Percentiles rank a stretch among this genome's conserved stretches.
Evolutionary conservation across 169 alveolate species (phyloP).

Genomic region (Cytauxzoon felis): DNA sequence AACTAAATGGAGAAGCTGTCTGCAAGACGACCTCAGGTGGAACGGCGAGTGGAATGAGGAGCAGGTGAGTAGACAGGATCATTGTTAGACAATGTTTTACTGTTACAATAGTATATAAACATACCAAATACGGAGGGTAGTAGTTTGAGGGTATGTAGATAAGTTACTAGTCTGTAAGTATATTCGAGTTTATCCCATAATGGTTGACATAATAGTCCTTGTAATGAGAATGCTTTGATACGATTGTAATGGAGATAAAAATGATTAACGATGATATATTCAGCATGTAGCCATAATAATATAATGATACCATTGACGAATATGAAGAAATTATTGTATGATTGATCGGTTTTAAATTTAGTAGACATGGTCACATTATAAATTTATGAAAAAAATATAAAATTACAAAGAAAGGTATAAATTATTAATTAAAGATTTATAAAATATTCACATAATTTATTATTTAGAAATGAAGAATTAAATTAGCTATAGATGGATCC

Average conservation of each 20-base stretch:
- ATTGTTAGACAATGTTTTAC: too few species aligned
- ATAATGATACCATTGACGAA: slow-evolving; percentile 8
- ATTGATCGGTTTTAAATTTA: not conserved
- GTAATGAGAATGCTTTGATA: not conserved
- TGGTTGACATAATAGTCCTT: not conserved
- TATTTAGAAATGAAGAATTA: not conserved
- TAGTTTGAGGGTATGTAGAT: slow-evolving; percentile 4
- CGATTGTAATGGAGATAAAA: not conserved
- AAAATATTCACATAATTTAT: not conserved
- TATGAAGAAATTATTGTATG: not conserved
- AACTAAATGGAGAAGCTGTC: too few species aligned
- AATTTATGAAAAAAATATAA: slow-evolving; percentile 1
- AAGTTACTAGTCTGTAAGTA: not conserved
- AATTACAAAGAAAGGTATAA: not conserved
- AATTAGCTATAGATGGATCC: not conserved
- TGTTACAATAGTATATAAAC: too few species aligned
- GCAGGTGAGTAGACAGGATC: too few species aligned
- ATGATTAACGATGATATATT: not conserved
- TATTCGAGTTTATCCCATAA: not conserved
- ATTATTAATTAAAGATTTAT: not conserved
- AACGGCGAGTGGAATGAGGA: too few species aligned
- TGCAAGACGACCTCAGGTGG: too few species aligned
- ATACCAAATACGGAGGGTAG: not conserved
- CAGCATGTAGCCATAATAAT: slow-evolving; percentile 10
- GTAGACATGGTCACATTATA: not conserved